Conservation (phyloP, 2,329 filamentous ascomycete species). For the Aspergillus hiratsukae region DNA sequence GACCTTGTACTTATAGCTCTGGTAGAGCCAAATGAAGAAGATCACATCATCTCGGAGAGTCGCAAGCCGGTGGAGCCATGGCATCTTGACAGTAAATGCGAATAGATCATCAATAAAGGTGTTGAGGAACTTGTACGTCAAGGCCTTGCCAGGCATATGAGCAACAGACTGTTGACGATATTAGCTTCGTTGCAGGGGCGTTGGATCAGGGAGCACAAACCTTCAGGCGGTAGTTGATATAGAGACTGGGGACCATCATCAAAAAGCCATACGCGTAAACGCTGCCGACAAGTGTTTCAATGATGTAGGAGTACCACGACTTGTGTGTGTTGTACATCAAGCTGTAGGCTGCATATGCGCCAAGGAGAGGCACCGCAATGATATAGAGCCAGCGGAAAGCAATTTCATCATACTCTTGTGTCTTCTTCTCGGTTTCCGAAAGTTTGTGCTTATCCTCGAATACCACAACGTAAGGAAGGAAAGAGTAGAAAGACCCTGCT, state of each 20-base stretch:
- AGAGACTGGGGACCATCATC: constrained; percentile 96
- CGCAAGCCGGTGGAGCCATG: constrained; percentile 82
- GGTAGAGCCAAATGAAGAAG: constrained; percentile 97
- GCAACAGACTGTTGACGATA: constrained; percentile 58
- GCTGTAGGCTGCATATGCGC: constrained; percentile 87
- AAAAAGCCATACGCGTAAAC: constrained; percentile 98
- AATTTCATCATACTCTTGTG: constrained; percentile 95
- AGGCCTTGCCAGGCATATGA: constrained; percentile 93
- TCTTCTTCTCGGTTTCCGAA: constrained; percentile 93
- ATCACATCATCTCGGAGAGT: constrained; percentile 94
- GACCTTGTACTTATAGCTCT: constrained; percentile 85
- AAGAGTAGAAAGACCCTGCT: constrained; percentile 64
- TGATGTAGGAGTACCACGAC: constrained; percentile 95
- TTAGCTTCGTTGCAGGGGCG: constrained; percentile 10
- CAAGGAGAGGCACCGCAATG: constrained; percentile 78
- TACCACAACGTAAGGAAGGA: constrained; percentile 72
- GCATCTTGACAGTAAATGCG: constrained; percentile 99
- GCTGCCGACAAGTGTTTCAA: constrained; percentile 88
- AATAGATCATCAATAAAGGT: constrained; percentile 99
- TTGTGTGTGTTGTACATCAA: constrained; percentile 92
- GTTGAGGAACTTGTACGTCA: constrained; percentile 98
- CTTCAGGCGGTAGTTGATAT: constrained; percentile 98
- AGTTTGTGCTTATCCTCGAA: constrained; percentile 98
- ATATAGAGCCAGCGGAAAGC: constrained; percentile 98
- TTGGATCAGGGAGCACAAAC: constrained; percentile 36